Evolutionary conservation across 257 asterid genomes (phyloP), one percentile per base, ranked within the genome.

Genomic region (Handroanthus guayacan): DNA sequence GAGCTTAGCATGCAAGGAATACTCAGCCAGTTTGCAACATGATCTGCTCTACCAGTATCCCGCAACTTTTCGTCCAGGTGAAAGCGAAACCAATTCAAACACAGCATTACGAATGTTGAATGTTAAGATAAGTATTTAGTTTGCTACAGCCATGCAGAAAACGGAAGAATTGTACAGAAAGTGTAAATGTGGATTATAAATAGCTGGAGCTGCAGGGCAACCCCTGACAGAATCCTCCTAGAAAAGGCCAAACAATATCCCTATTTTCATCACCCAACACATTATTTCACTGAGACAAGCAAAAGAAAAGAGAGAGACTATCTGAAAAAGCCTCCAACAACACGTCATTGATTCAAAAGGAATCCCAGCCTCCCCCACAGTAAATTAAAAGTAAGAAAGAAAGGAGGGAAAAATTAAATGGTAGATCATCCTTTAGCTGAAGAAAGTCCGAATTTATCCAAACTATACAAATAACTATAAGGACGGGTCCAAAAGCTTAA

Each of bases 401-500:
- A 51, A 11, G 12, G 57, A 11, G 14, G 14, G 5, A 41, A 41
- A 41, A 41, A 41, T 41, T 41, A 45, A 10, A 52, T 9, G 52
- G 14, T 17, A 57, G 38, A 20, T 31, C 39, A 63, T n/a, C 9
- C 57, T 17, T 55, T 58, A 38, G 14, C 50, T 43, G 39, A 10
- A 18, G 11, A 39, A 18, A 63, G 44, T 44, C 41, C 13, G 50
- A 38, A 17, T 11, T 61, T 18, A 9, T 44, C 10, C 45, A 71
- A 12, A 37, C 57, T 51, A 41, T 17, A 57, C 56, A 72, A 61
- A 74, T 62, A 52, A 25, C 55, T 31, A 38, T n/a, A 69, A 75
- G 69, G 68, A 68, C 16, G 4, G 51, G 34, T 41, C 11, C 36
- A 20, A 63, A 71, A 9, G 48, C 67, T 5, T 38, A 4, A 12